Percentiles rank a stretch among this genome's conserved stretches.
Conservation (phyloP, 208 protist species). For the Trypanosoma platydactyli region DNA sequence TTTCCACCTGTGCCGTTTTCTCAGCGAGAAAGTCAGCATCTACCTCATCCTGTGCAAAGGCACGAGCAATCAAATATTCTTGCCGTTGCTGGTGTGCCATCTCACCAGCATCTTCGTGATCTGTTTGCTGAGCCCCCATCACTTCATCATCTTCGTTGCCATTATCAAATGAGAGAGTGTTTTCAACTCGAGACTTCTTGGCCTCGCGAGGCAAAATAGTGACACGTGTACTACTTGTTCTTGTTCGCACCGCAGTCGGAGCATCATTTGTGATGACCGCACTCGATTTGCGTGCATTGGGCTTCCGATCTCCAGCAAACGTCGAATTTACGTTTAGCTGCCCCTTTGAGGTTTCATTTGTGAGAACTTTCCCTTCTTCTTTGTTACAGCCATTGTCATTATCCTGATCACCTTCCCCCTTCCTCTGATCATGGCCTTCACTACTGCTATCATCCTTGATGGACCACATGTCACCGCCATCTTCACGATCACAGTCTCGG, state of each 20-base stretch:
- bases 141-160: constrained; percentile 4
- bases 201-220: constrained; percentile 27
- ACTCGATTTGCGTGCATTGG: not conserved
- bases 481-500: not conserved
- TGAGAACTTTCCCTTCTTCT: not conserved
- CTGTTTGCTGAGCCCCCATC: not conserved
- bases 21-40: constrained; percentile 90
- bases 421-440: constrained; percentile 4
- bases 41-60: constrained; percentile 90
- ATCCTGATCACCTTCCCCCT: not conserved
- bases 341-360: no score
- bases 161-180: not conserved
- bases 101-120: constrained; percentile 19
- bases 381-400: not conserved
- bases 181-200: constrained; percentile 15
- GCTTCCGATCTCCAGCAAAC: constrained; percentile 14
- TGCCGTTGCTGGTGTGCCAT: constrained; percentile 55
- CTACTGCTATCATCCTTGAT: constrained; percentile 11
- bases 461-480: not conserved
- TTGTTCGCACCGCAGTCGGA: constrained; percentile 7
- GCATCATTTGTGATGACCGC: not conserved
- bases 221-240: constrained; percentile 24
- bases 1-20: constrained; percentile 85
- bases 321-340: constrained; percentile 32
- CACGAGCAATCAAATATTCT: constrained; percentile 89